phyloP scores from a whole-genome alignment of 208 protist genomes.

The Wallacemonas sp. region DNA sequence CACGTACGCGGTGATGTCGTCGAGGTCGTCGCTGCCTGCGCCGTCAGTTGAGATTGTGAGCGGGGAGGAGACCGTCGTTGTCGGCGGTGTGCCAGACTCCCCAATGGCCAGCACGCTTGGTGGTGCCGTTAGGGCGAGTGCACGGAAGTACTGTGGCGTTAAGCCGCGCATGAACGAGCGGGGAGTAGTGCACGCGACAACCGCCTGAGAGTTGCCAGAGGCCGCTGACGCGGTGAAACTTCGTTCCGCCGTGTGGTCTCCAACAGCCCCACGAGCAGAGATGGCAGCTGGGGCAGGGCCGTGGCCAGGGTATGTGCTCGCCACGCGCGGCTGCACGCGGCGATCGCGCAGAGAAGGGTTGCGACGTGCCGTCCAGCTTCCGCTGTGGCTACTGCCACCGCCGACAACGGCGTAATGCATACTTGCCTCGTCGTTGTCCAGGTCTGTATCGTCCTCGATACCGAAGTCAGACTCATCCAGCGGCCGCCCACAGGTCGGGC shows the following conservation, averaged over 20 bases:
- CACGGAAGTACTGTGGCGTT: slow-evolving; percentile 71
- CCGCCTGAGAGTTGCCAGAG: background rate
- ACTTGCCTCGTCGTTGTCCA: background rate
- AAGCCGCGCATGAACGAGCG: background rate
- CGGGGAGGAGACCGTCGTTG: background rate
- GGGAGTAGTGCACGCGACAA: background rate
- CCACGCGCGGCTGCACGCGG: background rate
- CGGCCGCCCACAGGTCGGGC: slow-evolving; percentile 30
- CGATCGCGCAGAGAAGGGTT: too few relatives aligned
- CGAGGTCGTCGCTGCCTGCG: background rate
- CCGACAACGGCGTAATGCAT: too few relatives aligned
- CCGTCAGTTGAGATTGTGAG: background rate
- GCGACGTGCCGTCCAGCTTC: background rate
- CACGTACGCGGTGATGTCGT: slow-evolving; percentile 15
- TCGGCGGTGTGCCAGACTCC: background rate
- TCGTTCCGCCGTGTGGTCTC: background rate
- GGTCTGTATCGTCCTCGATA: background rate
- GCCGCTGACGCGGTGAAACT: background rate
- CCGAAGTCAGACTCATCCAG: slow-evolving; percentile 4
- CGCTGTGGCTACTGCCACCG: background rate
- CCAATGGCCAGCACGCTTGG: slow-evolving; percentile 41
- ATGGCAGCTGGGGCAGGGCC: background rate
- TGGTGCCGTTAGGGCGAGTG: slow-evolving; percentile 14
- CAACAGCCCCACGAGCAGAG: too few relatives aligned
- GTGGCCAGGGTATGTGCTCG: background rate